Evolutionary conservation across 768 basidiomycete genomes (phyloP).

Genomic region (Suillus luteus): DNA sequence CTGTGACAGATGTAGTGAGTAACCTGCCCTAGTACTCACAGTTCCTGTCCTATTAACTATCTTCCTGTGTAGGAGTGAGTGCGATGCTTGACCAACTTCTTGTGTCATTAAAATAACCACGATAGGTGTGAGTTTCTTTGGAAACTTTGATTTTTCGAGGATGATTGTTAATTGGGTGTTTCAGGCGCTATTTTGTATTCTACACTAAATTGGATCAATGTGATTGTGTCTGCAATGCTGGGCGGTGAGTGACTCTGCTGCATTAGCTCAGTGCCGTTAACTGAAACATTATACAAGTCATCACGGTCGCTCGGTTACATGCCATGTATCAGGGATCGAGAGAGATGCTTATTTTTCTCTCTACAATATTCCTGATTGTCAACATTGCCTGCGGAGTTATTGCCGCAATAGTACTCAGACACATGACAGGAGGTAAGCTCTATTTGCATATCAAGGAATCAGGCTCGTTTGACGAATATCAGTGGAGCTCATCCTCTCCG

Average conservation of each 20-base stretch:
- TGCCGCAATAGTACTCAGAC: not conserved
- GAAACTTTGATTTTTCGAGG: not conserved
- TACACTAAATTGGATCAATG: not conserved
- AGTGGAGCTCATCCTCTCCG: constrained; percentile 1
- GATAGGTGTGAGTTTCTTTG: not conserved
- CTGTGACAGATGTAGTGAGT: constrained; percentile 1
- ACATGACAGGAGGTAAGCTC: not conserved
- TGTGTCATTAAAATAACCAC: not conserved
- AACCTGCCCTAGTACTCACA: not conserved
- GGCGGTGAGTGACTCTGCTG: not conserved
- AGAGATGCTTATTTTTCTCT: not conserved
- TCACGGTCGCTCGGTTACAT: not conserved
- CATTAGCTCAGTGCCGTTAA: not conserved
- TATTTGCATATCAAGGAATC: not conserved
- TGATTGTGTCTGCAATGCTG: not conserved
- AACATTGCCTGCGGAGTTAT: not conserved
- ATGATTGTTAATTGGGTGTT: not conserved
- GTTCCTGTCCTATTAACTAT: not conserved
- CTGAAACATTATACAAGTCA: not conserved
- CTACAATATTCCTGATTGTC: not conserved
- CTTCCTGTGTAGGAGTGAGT: not conserved
- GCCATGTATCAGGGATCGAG: constrained; percentile 1
- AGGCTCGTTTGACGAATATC: not conserved
- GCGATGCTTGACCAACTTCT: not conserved
- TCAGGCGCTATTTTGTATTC: not conserved